These are phyloP conservation scores for Leptomonas seymouri DNA, from an alignment of 208 protist genomes.

Conservation along the genomic window DNA sequence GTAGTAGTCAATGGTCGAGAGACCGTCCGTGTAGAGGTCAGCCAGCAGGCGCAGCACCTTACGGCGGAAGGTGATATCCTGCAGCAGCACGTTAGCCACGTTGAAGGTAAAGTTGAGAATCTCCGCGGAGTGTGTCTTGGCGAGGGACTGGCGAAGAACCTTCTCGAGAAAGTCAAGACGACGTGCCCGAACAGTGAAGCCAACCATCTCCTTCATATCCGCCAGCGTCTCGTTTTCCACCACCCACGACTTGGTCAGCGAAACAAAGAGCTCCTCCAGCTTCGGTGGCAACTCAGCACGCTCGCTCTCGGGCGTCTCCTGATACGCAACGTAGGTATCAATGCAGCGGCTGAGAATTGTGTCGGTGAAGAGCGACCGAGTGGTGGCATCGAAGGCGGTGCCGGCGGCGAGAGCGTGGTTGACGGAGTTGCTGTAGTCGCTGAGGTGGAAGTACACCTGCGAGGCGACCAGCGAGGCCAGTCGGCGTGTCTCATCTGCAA, in stretches of 20 bases:
- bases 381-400: conserved; percentile 92
- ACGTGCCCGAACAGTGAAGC: conserved; percentile 87
- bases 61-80: conserved; percentile 81
- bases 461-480: conserved; percentile 93
- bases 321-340: conserved; percentile 92
- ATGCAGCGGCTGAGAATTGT: conserved; percentile 95
- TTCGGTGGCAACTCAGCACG: conserved; percentile 66
- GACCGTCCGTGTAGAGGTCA: conserved; percentile 76
- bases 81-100: conserved; percentile 84
- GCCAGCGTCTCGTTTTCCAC: conserved; percentile 59
- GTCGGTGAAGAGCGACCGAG: conserved; percentile 82
- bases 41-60: conserved; percentile 90
- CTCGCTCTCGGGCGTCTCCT: conserved; percentile 40
- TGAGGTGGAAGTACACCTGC: conserved; percentile 99
- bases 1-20: conserved; percentile 89
- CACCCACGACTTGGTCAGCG: conserved; percentile 82
- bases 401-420: conserved; percentile 96
- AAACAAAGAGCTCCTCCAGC: conserved; percentile 83
- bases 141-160: conserved; percentile 72
- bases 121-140: conserved; percentile 59
- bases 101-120: conserved; percentile 94
- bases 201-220: conserved; percentile 86
- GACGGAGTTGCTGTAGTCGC: conserved; percentile 95
- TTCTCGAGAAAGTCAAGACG: conserved; percentile 88
- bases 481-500: conserved; percentile 64